A percentile compares a stretch with the other conserved stretches of the same genome.
Evolutionary conservation across 208 protist genomes (phyloP).

Genomic region (Leishmania braziliensis): DNA sequence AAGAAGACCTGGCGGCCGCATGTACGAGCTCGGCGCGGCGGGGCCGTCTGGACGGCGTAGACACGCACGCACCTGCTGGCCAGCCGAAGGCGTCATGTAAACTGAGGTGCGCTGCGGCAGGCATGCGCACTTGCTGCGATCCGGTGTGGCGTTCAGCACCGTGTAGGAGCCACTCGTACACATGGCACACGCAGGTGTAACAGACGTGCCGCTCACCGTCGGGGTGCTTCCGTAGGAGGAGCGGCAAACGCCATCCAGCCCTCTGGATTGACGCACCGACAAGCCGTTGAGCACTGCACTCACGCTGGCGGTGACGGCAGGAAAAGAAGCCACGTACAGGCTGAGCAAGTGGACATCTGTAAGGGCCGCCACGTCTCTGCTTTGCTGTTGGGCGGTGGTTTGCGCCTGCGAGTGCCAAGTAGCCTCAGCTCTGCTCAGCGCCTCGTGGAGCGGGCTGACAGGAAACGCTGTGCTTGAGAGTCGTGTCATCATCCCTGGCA

Average conservation of each 20-base stretch:
- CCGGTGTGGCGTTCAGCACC: slow-evolving; percentile 16
- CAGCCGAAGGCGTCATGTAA: not conserved
- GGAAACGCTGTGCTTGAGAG: slow-evolving; percentile 4
- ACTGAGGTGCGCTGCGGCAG: slow-evolving; percentile 19
- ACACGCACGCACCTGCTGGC: not conserved
- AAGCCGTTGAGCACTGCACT: slow-evolving; percentile 12
- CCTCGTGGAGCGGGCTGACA: slow-evolving; percentile 8
- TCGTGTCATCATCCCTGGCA: slow-evolving; percentile 30
- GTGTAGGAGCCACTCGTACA: slow-evolving; percentile 19
- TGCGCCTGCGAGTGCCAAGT: slow-evolving; percentile 9
- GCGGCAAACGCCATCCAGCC: slow-evolving; percentile 29
- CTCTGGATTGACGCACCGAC: slow-evolving; percentile 1
- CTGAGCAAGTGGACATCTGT: slow-evolving; percentile 4
- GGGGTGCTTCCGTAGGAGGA: slow-evolving; percentile 8
- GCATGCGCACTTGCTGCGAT: slow-evolving; percentile 20
- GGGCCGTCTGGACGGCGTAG: not conserved
- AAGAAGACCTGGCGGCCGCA: slow-evolving; percentile 5
- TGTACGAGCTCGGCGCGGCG: not conserved
- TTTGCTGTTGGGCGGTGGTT: not conserved
- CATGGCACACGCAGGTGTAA: not conserved
- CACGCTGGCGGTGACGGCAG: slow-evolving; percentile 16
- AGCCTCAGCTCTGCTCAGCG: slow-evolving; percentile 12
- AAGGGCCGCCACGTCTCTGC: slow-evolving; percentile 8
- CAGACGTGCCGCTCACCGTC: not conserved
- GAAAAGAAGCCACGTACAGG: not conserved